phyloP scores from a whole-genome alignment of 306 rosid species.

The Clitoria ternatea region DNA sequence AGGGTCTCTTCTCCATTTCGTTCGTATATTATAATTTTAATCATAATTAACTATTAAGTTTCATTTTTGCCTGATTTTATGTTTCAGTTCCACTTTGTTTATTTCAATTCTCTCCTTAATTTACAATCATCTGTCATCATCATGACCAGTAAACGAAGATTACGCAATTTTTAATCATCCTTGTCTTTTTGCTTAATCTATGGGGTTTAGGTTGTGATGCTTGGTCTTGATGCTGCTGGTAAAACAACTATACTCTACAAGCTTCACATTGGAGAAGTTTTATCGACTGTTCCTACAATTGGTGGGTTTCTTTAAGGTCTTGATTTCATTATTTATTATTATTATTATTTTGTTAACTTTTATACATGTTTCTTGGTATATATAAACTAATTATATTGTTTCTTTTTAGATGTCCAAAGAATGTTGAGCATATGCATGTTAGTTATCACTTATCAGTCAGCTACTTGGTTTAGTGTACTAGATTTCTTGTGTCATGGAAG shows the following conservation, averaged over 20 bases:
- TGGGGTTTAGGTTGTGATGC: conserved; percentile 84
- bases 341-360: not conserved
- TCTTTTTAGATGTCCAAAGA: not conserved
- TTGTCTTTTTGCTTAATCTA: not conserved
- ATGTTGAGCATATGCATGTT: not conserved
- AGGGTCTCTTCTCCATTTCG: conserved; percentile 24
- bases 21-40: not conserved
- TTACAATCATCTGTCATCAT: not conserved
- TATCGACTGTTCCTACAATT: conserved; percentile 92
- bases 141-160: not conserved
- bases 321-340: not conserved
- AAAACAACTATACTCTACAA: conserved; percentile 91
- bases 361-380: not conserved
- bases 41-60: not conserved
- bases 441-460: too few species aligned
- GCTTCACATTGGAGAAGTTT: conserved; percentile 95
- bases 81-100: not conserved
- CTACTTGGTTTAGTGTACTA: not conserved
- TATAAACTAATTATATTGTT: not conserved
- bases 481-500: conserved; percentile 2
- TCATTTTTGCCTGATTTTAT: not conserved
- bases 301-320: conserved; percentile 44
- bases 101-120: not conserved
- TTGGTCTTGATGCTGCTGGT: conserved; percentile 96
- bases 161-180: not conserved